Conservation (phyloP, 306 rosid species). For the Pyrus communis region DNA sequence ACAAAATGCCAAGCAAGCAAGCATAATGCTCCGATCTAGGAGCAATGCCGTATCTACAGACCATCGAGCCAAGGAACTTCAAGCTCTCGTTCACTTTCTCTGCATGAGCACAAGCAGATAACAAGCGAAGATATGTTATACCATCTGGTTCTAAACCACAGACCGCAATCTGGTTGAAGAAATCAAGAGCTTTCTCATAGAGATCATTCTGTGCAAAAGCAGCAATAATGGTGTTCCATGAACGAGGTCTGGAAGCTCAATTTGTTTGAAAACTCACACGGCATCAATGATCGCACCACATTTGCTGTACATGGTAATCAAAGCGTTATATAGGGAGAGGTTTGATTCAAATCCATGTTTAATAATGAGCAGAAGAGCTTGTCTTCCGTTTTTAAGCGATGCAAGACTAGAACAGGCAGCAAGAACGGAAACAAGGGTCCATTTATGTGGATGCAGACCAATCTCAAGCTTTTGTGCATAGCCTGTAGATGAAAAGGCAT, state of each 20-base stretch:
- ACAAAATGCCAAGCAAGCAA: slow-evolving; percentile 17
- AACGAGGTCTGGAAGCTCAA: slow-evolving; percentile 37
- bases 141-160: slow-evolving; percentile 31
- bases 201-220: slow-evolving; percentile 49
- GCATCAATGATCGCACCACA: slow-evolving; percentile 35
- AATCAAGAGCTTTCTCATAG: slow-evolving; percentile 30
- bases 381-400: slow-evolving; percentile 31
- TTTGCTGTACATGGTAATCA: slow-evolving; percentile 47
- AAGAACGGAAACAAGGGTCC: slow-evolving; percentile 35
- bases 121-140: slow-evolving; percentile 34
- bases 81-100: slow-evolving; percentile 11
- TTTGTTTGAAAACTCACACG: slow-evolving; percentile 29
- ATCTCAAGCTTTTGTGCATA: slow-evolving; percentile 34
- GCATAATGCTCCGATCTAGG: slow-evolving; percentile 14
- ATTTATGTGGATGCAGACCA: slow-evolving; percentile 37
- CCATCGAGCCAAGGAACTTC: slow-evolving; percentile 8
- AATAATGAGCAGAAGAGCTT: slow-evolving; percentile 2
- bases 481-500: slow-evolving; percentile 16
- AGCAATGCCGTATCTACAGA: not conserved
- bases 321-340: slow-evolving; percentile 10
- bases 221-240: slow-evolving; percentile 45
- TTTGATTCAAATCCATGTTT: not conserved
- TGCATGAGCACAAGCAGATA: slow-evolving; percentile 30
- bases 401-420: slow-evolving; percentile 45
- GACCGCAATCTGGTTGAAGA: slow-evolving; percentile 23